Evolutionary conservation across 2,329 filamentous ascomycete genomes (phyloP).

Genomic region (Talaromyces rugulosus): DNA sequence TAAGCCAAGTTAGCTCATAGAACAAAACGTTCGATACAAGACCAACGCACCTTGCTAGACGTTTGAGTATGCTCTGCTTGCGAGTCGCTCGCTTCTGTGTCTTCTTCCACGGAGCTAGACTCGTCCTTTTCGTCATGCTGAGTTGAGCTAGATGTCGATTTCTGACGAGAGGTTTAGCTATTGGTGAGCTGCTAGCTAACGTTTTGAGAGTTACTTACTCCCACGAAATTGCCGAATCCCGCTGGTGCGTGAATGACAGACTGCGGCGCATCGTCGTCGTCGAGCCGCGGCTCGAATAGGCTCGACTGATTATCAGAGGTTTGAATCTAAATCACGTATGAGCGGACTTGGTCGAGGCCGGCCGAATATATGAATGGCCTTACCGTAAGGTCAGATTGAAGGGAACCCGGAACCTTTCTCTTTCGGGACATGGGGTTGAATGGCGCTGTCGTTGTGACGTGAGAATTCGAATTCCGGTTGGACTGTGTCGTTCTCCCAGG

Average conservation of each 20-base stretch:
- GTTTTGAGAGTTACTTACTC: conserved; percentile 22
- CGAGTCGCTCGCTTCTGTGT: conserved; percentile 9
- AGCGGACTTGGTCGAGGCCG: background rate
- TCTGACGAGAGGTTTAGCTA: conserved; percentile 3
- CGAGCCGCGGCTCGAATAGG: conserved; percentile 40
- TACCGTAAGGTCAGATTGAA: conserved; percentile 23
- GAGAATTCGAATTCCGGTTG: background rate
- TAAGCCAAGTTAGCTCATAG: conserved; percentile 11
- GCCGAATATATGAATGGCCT: conserved; percentile 4
- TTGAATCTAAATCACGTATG: conserved; percentile 24
- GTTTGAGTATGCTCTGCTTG: conserved; percentile 1
- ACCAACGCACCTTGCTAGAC: conserved; percentile 4
- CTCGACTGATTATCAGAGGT: conserved; percentile 19
- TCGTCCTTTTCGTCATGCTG: conserved; percentile 8
- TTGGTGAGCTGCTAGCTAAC: background rate
- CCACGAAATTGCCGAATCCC: conserved; percentile 76
- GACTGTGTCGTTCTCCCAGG: background rate
- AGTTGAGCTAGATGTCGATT: conserved; percentile 1
- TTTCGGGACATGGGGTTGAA: background rate
- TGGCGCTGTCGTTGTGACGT: background rate
- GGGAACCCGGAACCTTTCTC: conserved; percentile 5
- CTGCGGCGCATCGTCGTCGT: conserved; percentile 66
- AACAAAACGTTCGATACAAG: background rate
- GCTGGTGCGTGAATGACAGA: conserved; percentile 90
- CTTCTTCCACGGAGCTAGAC: background rate